Base-by-base conservation (phyloP, 352 stramenopile genomes). In the Phytopythium litorale region DNA sequence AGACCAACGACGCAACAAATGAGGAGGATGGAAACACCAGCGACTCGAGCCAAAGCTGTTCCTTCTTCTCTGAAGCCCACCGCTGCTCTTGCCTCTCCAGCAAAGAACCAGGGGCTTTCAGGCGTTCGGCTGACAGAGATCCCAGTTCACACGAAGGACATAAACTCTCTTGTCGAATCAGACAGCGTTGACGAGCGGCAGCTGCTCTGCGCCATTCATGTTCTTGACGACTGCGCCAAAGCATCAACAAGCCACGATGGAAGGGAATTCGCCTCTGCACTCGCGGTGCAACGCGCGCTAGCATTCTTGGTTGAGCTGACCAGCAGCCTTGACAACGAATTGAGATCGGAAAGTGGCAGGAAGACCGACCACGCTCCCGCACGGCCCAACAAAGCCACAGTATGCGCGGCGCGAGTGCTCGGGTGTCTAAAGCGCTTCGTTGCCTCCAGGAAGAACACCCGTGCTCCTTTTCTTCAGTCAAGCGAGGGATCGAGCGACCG, bases 141-240 rank as follows among this genome's bases (percentile, higher is more conserved):
- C 21, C 11, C 21, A 28, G 42, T 9, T 13, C 9, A 5, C 7
- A n/a, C 42, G 19, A 25, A 25, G 1, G 42, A 49, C 5, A 49
- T 1, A 4, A n/a, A n/a, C 5, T 13, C 48, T 30, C 9, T 25
- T 5, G 19, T 30, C 8, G 52, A 58, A 21, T 7, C 25, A 6
- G 21, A n/a, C 7, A 21, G 33, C 18, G 33, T 75, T 15, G 58
- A 67, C n/a, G 72, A 84, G 7, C 32, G 65, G 8, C 67, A 65
- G 40, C 42, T 89, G 21, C 64, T 80, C 21, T 30, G 48, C 48
- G 72, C 76, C 11, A 87, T 89, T 19, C 74, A 78, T 46, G 51
- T 64, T 1, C 66, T 89, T 7, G 78, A 89, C 11, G 43, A 49
- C 49, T 62, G 52, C 9, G 65, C 59, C 59, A 71, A 73, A 48